Conservation (phyloP, 2,329 filamentous ascomycete genomes). For the Apiospora pterosperma region DNA sequence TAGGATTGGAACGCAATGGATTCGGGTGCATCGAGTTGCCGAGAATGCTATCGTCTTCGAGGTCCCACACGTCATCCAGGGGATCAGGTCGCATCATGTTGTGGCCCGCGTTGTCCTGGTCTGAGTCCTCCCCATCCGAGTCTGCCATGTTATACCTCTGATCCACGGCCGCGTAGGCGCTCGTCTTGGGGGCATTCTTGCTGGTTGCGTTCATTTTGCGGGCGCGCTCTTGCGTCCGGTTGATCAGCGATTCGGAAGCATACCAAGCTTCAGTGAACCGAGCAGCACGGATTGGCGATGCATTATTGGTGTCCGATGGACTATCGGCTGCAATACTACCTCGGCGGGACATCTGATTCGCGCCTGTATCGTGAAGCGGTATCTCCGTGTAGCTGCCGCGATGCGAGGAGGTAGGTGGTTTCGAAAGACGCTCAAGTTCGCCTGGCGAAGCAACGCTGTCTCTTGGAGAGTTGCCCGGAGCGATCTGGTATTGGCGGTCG, state of each 20-base stretch:
- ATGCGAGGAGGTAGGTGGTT: constrained; percentile 24
- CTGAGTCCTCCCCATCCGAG: constrained; percentile 19
- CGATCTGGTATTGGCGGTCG: constrained; percentile 52
- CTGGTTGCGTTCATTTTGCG: constrained; percentile 37
- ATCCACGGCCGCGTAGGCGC: constrained; percentile 43
- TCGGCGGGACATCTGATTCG: constrained; percentile 9
- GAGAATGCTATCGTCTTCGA: constrained; percentile 26
- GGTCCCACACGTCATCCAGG: constrained; percentile 36
- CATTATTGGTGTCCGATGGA: constrained; percentile 14
- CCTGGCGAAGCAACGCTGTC: constrained; percentile 37
- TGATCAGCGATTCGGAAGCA: constrained; percentile 50
- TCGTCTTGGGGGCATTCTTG: constrained; percentile 21
- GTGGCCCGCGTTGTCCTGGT: constrained; percentile 17
- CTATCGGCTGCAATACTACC: not conserved
- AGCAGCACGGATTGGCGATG: constrained; percentile 34
- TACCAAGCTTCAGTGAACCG: constrained; percentile 55
- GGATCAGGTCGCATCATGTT: constrained; percentile 19
- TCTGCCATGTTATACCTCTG: constrained; percentile 37
- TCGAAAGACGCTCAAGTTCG: constrained; percentile 45
- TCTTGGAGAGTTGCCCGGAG: constrained; percentile 38
- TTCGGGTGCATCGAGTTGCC: constrained; percentile 41
- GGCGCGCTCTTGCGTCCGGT: constrained; percentile 51
- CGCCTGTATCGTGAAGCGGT: constrained; percentile 38
- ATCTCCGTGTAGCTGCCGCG: constrained; percentile 49
- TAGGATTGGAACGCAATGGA: constrained; percentile 51